phyloP scores from a whole-genome alignment of 768 basidiomycete species.

The Tubosaeta brunneosetosa region DNA sequence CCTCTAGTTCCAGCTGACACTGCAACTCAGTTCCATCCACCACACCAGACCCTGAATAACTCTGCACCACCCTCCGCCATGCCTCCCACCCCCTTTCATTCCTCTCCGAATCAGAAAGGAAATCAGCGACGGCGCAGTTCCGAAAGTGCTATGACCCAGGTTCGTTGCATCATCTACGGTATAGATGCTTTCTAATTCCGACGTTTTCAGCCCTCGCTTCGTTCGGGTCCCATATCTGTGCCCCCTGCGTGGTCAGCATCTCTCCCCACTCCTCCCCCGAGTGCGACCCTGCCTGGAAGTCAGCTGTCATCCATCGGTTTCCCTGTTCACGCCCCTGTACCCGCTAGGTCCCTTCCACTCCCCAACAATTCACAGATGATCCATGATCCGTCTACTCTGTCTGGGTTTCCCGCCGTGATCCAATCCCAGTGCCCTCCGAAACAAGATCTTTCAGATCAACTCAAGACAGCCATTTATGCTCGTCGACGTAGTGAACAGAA shows the following conservation, averaged over 20 bases:
- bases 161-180: slow-evolving; percentile 7
- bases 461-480: neutral
- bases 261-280: slow-evolving; percentile 21
- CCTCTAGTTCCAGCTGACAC: neutral
- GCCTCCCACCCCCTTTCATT: slow-evolving; percentile 1
- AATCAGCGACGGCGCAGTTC: slow-evolving; percentile 14
- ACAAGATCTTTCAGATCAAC: slow-evolving; percentile 4
- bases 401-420: slow-evolving; percentile 2
- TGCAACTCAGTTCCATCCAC: neutral
- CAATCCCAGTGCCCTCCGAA: slow-evolving; percentile 1
- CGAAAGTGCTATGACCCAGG: slow-evolving; percentile 14
- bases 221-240: slow-evolving; percentile 5
- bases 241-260: slow-evolving; percentile 14
- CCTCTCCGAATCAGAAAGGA: slow-evolving; percentile 4
- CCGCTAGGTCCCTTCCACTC: slow-evolving; percentile 7
- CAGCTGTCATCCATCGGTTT: slow-evolving; percentile 11
- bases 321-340: slow-evolving; percentile 7
- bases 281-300: neutral
- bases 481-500: neutral
- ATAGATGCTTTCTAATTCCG: neutral
- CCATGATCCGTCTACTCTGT: slow-evolving; percentile 1
- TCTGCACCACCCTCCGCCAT: slow-evolving; percentile 5
- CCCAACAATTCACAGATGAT: neutral
- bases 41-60: slow-evolving; percentile 6
- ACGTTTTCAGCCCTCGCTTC: slow-evolving; percentile 9